Percentiles rank a stretch among this genome's conserved stretches.
phyloP scores from a whole-genome alignment of 1,284 basidiomycete genomes.

The Cryptococcus amylolentus region DNA sequence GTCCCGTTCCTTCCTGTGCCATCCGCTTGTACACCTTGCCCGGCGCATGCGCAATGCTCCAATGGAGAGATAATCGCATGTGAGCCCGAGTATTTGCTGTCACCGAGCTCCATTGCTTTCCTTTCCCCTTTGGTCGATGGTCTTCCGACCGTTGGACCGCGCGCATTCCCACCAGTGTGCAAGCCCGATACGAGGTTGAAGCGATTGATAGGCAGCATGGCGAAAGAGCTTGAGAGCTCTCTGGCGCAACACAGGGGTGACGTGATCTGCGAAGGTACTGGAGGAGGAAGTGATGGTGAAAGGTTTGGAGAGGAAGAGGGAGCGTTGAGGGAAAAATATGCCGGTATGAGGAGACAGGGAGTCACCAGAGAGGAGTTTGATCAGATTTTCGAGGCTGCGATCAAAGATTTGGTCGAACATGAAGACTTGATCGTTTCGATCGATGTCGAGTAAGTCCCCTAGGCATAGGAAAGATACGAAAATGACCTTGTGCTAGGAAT shows the following conservation, averaged over 20 bases:
- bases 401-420: constrained; percentile 75
- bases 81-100: constrained; percentile 67
- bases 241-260: constrained; percentile 68
- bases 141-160: constrained; percentile 69
- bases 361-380: constrained; percentile 33
- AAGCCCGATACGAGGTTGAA: constrained; percentile 76
- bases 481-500: constrained; percentile 5
- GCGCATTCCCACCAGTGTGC: constrained; percentile 76
- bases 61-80: constrained; percentile 62
- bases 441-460: constrained; percentile 62
- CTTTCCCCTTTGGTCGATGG: constrained; percentile 58
- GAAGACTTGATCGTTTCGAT: constrained; percentile 72
- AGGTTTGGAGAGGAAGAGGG: constrained; percentile 68
- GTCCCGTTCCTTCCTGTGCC: constrained; percentile 58
- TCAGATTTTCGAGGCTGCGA: constrained; percentile 59
- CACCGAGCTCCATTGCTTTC: constrained; percentile 29
- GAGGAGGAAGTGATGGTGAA: constrained; percentile 55
- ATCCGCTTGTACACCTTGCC: constrained; percentile 66
- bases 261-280: constrained; percentile 61
- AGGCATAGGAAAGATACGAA: background rate
- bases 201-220: constrained; percentile 70
- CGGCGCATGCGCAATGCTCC: constrained; percentile 71
- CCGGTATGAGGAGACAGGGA: constrained; percentile 31
- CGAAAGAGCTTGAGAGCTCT: constrained; percentile 65
- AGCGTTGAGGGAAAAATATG: constrained; percentile 43